A percentile compares a stretch with the other conserved stretches of the same genome.
Conservation (phyloP, 2,329 filamentous ascomycete species). For the Dothidotthia symphoricarpi region DNA sequence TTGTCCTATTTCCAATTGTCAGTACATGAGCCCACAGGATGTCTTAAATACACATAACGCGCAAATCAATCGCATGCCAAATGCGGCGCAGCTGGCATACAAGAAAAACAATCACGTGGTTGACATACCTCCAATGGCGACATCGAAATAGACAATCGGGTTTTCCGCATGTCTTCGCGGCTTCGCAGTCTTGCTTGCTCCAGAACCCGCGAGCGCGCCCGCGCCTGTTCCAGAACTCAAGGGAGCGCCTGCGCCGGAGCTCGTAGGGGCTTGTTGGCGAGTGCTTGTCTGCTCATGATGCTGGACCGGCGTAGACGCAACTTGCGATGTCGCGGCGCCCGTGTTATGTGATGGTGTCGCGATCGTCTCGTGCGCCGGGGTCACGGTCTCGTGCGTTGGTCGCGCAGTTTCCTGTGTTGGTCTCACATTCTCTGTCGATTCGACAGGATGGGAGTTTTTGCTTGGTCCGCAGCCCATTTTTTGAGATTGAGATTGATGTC, state of each 20-base stretch:
- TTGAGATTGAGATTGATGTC: neutral
- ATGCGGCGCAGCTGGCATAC: no score
- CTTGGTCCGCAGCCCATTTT: constrained; percentile 15
- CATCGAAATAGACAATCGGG: constrained; percentile 18
- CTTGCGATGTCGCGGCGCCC: neutral
- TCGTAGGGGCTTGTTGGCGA: neutral
- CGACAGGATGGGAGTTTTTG: constrained; percentile 7
- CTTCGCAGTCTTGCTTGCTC: constrained; percentile 4
- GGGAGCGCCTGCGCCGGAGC: no score
- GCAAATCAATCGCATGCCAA: no score
- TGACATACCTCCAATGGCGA: constrained; percentile 11
- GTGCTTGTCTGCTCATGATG: neutral
- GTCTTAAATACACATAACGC: no score
- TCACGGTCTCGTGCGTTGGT: no score
- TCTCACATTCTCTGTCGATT: constrained; percentile 7
- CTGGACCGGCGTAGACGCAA: no score
- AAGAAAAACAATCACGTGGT: no score
- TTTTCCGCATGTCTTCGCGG: constrained; percentile 10
- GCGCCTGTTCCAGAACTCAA: no score
- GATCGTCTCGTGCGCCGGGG: no score
- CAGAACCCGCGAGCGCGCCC: neutral
- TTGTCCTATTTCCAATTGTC: constrained; percentile 1
- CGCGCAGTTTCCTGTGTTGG: no score
- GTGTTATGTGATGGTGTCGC: no score
- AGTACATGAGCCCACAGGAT: neutral